phyloP scores from a whole-genome alignment of 2,329 filamentous ascomycete species.

The Tolypocladium paradoxum region DNA sequence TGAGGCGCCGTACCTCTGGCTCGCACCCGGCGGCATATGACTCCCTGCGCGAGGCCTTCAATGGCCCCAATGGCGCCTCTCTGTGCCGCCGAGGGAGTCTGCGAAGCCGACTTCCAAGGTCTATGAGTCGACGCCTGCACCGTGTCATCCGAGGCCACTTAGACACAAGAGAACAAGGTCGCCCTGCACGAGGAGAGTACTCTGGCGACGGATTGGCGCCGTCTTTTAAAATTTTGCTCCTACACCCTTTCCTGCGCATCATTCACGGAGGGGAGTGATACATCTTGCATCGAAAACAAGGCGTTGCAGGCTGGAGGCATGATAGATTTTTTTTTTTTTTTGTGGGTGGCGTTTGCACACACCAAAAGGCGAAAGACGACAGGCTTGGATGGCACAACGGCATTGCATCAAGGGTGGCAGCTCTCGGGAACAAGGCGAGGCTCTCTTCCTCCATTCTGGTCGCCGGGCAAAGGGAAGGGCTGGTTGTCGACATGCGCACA shows the following conservation, averaged over 20 bases:
- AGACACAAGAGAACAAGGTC: neutral
- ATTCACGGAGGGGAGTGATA: slow-evolving; percentile 7
- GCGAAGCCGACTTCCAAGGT: neutral
- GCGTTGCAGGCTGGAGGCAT: slow-evolving; percentile 19
- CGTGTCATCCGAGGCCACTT: neutral
- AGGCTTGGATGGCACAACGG: neutral
- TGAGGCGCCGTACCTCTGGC: neutral
- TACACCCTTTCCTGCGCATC: slow-evolving; percentile 8
- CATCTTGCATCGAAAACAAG: slow-evolving; percentile 15
- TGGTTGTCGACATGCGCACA: neutral
- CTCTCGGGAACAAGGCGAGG: neutral
- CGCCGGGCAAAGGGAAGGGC: neutral
- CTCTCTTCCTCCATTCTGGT: neutral
- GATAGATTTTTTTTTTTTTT: slow-evolving; percentile 16
- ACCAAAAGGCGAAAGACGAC: neutral
- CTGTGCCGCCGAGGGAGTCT: neutral
- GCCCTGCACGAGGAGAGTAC: neutral
- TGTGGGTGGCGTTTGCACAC: neutral
- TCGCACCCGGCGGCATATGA: neutral
- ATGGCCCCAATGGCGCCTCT: neutral
- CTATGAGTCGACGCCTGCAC: neutral
- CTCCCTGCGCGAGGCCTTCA: neutral
- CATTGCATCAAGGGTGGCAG: neutral
- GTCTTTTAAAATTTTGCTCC: neutral
- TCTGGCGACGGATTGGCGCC: neutral